These are phyloP conservation scores for Calonectria pseudoturangicola DNA, from an alignment of 2,329 filamentous ascomycete genomes.

Conservation along the genomic window DNA sequence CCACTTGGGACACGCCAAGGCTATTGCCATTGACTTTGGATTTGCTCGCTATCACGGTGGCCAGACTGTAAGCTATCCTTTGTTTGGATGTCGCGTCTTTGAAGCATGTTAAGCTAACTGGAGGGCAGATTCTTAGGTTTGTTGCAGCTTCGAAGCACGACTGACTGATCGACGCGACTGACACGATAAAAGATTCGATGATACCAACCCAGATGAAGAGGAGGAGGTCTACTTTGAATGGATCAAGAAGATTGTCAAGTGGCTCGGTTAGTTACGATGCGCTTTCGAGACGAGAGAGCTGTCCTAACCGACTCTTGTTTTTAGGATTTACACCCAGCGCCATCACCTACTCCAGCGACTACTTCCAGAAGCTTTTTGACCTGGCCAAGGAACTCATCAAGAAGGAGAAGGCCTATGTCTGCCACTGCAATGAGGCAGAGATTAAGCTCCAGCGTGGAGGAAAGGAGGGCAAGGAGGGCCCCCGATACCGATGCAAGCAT, in stretches of 20 bases:
- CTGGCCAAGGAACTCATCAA: slow-evolving; percentile 89
- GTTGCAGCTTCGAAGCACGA: slow-evolving; percentile 12
- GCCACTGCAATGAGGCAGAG: slow-evolving; percentile 88
- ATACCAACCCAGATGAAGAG: slow-evolving; percentile 96
- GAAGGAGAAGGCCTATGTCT: slow-evolving; percentile 85
- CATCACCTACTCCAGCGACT: slow-evolving; percentile 92
- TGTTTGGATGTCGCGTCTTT: neutral
- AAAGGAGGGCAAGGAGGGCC: slow-evolving; percentile 76
- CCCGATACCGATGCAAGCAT: slow-evolving; percentile 87
- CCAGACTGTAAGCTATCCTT: slow-evolving; percentile 61
- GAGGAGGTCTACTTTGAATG: slow-evolving; percentile 91
- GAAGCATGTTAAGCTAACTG: slow-evolving; percentile 39
- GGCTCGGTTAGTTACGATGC: slow-evolving; percentile 69
- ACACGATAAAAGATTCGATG: slow-evolving; percentile 81
- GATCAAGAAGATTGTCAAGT: slow-evolving; percentile 91
- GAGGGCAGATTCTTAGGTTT: slow-evolving; percentile 56
- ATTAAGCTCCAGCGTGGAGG: slow-evolving; percentile 92
- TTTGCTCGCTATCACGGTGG: slow-evolving; percentile 92
- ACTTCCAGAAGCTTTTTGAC: slow-evolving; percentile 91
- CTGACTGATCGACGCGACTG: slow-evolving; percentile 35
- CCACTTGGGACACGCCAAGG: slow-evolving; percentile 95
- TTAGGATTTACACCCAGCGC: slow-evolving; percentile 81
- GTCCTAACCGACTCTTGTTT: slow-evolving; percentile 32
- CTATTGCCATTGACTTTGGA: slow-evolving; percentile 96
- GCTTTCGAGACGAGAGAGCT: neutral